These are phyloP conservation scores for Gentiana straminea DNA, from an alignment of 257 asterid species.

Conservation along the genomic window DNA sequence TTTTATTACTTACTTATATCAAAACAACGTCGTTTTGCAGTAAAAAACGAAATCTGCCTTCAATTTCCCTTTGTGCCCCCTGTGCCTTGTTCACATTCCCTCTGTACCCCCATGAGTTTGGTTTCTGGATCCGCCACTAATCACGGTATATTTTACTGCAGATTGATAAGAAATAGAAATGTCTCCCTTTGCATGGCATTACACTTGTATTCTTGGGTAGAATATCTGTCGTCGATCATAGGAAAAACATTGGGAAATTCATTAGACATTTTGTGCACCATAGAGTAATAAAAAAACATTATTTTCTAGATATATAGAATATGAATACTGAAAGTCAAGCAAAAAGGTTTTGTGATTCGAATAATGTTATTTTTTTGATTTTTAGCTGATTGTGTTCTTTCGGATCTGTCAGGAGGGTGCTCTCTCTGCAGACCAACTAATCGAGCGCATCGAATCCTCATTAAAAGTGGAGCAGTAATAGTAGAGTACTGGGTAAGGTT, in stretches of 20 bases:
- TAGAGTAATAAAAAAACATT: neutral
- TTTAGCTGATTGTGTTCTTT: slow-evolving; percentile 2
- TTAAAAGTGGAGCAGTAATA: slow-evolving; percentile 58
- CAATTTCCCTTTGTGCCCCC: too few relatives aligned
- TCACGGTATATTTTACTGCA: too few relatives aligned
- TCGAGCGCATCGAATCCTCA: slow-evolving; percentile 60
- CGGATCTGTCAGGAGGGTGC: slow-evolving; percentile 73
- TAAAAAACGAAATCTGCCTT: too few relatives aligned
- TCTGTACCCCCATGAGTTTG: too few relatives aligned
- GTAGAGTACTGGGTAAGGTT: neutral
- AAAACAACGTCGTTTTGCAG: too few relatives aligned
- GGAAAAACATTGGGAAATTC: neutral
- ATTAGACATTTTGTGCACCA: neutral
- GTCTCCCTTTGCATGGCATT: too few relatives aligned
- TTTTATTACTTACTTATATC: too few relatives aligned
- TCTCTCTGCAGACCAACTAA: slow-evolving; percentile 49
- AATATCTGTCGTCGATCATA: neutral
- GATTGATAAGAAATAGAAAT: too few relatives aligned
- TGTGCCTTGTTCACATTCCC: too few relatives aligned
- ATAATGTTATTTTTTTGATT: neutral
- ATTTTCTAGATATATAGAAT: neutral
- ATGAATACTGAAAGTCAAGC: too few relatives aligned
- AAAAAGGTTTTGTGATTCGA: neutral
- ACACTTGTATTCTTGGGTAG: too few relatives aligned
- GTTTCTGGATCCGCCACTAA: too few relatives aligned